Base-by-base conservation (phyloP, 2,329 filamentous ascomycete genomes). In the Aureobasidium sp. region DNA sequence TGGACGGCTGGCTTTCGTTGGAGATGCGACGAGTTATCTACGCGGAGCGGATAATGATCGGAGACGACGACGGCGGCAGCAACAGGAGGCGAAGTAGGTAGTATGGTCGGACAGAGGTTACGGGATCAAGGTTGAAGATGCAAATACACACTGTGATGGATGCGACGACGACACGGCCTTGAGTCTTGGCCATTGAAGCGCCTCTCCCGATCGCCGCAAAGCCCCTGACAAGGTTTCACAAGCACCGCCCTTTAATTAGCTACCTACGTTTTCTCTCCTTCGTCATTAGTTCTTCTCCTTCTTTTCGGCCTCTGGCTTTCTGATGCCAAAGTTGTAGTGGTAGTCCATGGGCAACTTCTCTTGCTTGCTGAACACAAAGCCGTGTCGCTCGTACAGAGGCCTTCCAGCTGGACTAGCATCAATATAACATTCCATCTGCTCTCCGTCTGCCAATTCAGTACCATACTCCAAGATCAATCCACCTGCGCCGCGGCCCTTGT, bases 231-330 rank as follows among this genome's bases (percentile, higher is more conserved):
- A 44, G 22, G 8, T 44, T 31, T 33, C 27, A 11, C 31, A 39
- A 33, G 33, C 37, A n/a, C 42, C n/a, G 17, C n/a, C n/a, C 40
- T 57, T 44, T 57, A 35, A 57, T 57, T 57, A 57, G 39, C 19
- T 33, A 33, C 53, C 4, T 33, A 33, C 53, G 2, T 15, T 17
- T 15, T 42, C 24, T 40, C 27, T 42, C 5, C 37, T 54, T 31
- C 8, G 17, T 4, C 22, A 27, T 40, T 11, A 37, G 29, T 40
- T 29, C 14, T 39, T 29, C 35, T 53, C 7, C 12, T 22, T 52
- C 7, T 37, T 19, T 29, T 53, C 15, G 14, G 14, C 14, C 37
- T 42, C 31, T 31, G 52, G 15, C 24, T 19, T 14, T 15, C 52
- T 42, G 24, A 54, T 31, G 11, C 37, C 52, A 39, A 52, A 52